Base-by-base conservation (phyloP, 306 rosid species). In the Quercus mongolica region DNA sequence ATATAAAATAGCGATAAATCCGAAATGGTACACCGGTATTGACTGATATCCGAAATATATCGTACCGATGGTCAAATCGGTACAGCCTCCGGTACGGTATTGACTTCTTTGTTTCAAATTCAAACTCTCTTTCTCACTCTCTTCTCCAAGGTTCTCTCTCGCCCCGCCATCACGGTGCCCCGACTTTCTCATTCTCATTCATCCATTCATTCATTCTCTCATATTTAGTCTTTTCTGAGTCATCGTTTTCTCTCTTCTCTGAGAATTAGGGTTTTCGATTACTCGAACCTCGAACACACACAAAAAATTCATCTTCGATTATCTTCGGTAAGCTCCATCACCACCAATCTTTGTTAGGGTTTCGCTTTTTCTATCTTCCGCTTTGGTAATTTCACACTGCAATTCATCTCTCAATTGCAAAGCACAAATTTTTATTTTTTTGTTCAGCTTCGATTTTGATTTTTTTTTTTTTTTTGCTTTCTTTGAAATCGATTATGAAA, bases 261-360 rank as follows among this genome's bases (percentile, higher is more conserved):
- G 76, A 63, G 56, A 61, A 23, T 69, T 74, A 80, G 90, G 88
- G 87, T 80, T 87, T 79, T 78, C 77, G 56, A 9, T 59, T 69
- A 51, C 56, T 71, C 21, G n/a, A 76, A 18, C 35, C 35, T 41
- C 49, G 49, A 41, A 41, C 49, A 41, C 65, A 13, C 30, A 28
- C 30, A 31, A 4, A 4, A 31, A 31, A 31, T 31, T 31, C 35
- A 67, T 44, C 62, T 14, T 49, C 21, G 57, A 10, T 65, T 30
- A 52, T 41, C 56, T n/a, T 64, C 20, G 18, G 63, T 61, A 51
- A 57, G 64, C 63, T 11, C 55, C 35, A 33, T 62, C 19, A 4
- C 44, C n/a, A n/a, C n/a, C 68, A 2, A 28, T 55, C 63, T 4
- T 21, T 7, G n/a, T 21, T 38, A 49, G 71, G 80, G 79, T 76